Evolutionary conservation across 805 yeast genomes (phyloP).

Genomic region (Maudiozyma bulderi): DNA sequence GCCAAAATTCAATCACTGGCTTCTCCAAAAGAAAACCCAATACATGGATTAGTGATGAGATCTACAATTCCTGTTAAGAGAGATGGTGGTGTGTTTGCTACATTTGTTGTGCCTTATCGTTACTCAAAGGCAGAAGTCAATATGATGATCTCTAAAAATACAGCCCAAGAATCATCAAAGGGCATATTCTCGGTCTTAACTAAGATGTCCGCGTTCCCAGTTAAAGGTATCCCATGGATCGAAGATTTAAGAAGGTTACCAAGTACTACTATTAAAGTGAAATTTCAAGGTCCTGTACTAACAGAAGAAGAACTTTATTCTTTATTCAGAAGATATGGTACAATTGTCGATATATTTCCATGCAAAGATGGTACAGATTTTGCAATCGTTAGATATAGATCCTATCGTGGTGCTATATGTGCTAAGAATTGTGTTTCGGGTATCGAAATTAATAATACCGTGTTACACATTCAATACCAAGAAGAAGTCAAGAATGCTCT

Average conservation of each 20-base stretch:
- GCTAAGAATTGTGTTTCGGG: constrained; percentile 92
- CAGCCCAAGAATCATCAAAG: constrained; percentile 31
- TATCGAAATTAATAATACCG: constrained; percentile 49
- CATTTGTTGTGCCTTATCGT: constrained; percentile 51
- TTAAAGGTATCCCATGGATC: constrained; percentile 91
- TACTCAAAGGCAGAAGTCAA: constrained; percentile 44
- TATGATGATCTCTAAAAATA: constrained; percentile 39
- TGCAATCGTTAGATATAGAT: constrained; percentile 48
- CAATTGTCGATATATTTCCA: constrained; percentile 64
- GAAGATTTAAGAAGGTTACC: constrained; percentile 83
- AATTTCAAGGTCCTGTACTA: constrained; percentile 67
- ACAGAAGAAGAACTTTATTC: constrained; percentile 74
- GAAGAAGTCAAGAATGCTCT: constrained; percentile 44
- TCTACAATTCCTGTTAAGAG: constrained; percentile 61
- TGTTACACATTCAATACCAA: constrained; percentile 65
- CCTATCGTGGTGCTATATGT: constrained; percentile 60
- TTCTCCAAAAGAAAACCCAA: constrained; percentile 29
- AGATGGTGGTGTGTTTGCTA: constrained; percentile 93
- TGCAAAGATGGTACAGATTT: constrained; percentile 36
- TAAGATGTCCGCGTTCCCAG: constrained; percentile 53
- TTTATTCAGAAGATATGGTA: constrained; percentile 79
- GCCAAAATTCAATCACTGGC: constrained; percentile 33
- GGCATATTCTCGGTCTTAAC: constrained; percentile 35
- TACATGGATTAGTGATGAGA: constrained; percentile 39
- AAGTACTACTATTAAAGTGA: constrained; percentile 49